phyloP scores from a whole-genome alignment of 2,329 filamentous ascomycete genomes.

The Xylaria sp. region DNA sequence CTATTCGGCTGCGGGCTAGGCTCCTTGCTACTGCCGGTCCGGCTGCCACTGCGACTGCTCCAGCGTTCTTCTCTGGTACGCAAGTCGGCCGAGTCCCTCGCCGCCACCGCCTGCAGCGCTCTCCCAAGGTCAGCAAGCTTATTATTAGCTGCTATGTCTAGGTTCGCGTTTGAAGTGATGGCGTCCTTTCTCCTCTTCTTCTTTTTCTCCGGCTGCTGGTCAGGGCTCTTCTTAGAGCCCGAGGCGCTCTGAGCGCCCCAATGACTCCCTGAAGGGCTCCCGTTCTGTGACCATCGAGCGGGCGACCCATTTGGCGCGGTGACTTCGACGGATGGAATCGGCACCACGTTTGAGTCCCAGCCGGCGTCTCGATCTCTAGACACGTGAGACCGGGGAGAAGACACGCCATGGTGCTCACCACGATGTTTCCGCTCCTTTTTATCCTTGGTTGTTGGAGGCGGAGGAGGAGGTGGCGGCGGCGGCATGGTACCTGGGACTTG shows the following conservation, averaged over 20 bases:
- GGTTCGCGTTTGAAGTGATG: not conserved
- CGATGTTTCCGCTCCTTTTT: slow-evolving; percentile 23
- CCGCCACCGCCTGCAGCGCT: slow-evolving; percentile 28
- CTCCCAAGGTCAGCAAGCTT: slow-evolving; percentile 16
- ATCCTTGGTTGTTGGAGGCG: slow-evolving; percentile 3
- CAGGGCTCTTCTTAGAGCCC: slow-evolving; percentile 29
- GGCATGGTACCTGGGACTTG: slow-evolving; percentile 19
- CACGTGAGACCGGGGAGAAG: slow-evolving; percentile 11
- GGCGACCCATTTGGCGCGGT: slow-evolving; percentile 25
- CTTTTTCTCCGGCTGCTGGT: slow-evolving; percentile 28
- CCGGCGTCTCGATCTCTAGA: slow-evolving; percentile 38
- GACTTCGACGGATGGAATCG: slow-evolving; percentile 35
- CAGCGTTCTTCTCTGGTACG: slow-evolving; percentile 37
- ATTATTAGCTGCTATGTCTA: not conserved
- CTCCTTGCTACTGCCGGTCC: slow-evolving; percentile 36
- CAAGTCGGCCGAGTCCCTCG: slow-evolving; percentile 32
- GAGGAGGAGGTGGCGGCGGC: slow-evolving; percentile 17
- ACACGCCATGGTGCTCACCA: slow-evolving; percentile 17
- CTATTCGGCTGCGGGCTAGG: slow-evolving; percentile 31
- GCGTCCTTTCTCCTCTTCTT: slow-evolving; percentile 28
- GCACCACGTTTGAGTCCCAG: slow-evolving; percentile 44
- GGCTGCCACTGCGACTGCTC: slow-evolving; percentile 35
- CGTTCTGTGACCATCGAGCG: slow-evolving; percentile 10
- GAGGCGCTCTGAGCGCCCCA: slow-evolving; percentile 40
- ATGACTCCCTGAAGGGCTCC: slow-evolving; percentile 14